These are phyloP conservation scores for Termitomyces sp. DNA, from an alignment of 768 basidiomycete species.

Conservation along the genomic window DNA sequence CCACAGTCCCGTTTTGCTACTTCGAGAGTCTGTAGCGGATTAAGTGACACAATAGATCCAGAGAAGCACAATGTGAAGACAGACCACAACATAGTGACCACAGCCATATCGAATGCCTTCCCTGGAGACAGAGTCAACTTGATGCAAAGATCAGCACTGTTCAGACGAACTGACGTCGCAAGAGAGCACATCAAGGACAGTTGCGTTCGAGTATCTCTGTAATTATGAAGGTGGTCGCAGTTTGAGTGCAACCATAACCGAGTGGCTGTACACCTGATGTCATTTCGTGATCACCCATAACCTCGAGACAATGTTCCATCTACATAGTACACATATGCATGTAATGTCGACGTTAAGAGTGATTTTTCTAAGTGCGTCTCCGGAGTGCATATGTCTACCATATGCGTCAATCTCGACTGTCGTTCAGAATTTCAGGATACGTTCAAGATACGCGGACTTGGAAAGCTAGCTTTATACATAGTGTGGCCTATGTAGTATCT, in stretches of 20 bases:
- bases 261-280: constrained; percentile 8
- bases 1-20: constrained; percentile 52
- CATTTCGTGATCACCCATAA: neutral
- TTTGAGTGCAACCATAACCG: neutral
- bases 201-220: neutral
- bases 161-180: constrained; percentile 38
- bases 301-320: too few relatives aligned
- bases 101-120: constrained; percentile 75
- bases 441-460: too few relatives aligned
- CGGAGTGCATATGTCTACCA: too few relatives aligned
- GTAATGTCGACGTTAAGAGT: too few relatives aligned
- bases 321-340: too few relatives aligned
- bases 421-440: too few relatives aligned
- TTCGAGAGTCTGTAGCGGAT: constrained; percentile 38
- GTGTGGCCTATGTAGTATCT: too few relatives aligned
- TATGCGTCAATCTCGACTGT: too few relatives aligned
- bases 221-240: constrained; percentile 5
- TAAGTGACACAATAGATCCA: constrained; percentile 5
- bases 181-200: constrained; percentile 46
- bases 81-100: constrained; percentile 71
- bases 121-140: constrained; percentile 33
- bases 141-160: constrained; percentile 13
- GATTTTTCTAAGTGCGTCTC: too few relatives aligned
- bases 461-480: too few relatives aligned
- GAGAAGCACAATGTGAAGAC: constrained; percentile 17